Evolutionary conservation across 2,329 filamentous ascomycete genomes (phyloP).

Genomic region (Truncatella angustata): DNA sequence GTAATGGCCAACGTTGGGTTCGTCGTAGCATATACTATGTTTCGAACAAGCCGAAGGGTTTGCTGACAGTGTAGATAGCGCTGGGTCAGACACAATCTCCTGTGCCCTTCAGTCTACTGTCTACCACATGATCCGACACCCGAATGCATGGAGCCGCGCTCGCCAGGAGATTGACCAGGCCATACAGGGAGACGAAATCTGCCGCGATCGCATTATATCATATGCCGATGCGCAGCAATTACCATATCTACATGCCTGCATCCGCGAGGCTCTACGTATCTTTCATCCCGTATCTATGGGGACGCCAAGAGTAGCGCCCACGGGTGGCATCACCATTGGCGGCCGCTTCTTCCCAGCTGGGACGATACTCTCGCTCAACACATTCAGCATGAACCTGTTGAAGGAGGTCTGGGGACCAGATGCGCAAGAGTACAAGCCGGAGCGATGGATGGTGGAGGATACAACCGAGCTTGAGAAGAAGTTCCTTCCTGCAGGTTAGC

Average conservation of each 20-base stretch:
- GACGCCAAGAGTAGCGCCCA: conserved; percentile 24
- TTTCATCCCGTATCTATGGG: conserved; percentile 24
- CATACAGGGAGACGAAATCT: background rate
- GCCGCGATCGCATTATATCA: background rate
- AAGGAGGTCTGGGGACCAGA: conserved; percentile 10
- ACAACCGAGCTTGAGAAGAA: background rate
- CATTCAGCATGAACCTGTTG: background rate
- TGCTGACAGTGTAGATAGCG: too few relatives aligned
- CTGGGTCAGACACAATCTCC: background rate
- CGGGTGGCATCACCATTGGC: conserved; percentile 23
- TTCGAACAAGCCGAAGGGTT: too few relatives aligned
- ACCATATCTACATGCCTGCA: conserved; percentile 7
- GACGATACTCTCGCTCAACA: conserved; percentile 22
- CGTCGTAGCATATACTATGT: background rate
- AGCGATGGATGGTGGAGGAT: background rate
- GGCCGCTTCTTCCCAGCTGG: conserved; percentile 25
- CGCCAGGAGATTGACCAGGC: background rate
- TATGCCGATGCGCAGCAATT: background rate
- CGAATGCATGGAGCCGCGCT: background rate
- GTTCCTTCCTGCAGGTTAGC: conserved; percentile 9
- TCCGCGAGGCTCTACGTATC: conserved; percentile 8
- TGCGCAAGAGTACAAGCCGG: conserved; percentile 1
- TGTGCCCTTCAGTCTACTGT: background rate
- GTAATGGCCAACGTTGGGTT: background rate
- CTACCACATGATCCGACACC: conserved; percentile 3